Percentiles rank a stretch among this genome's conserved stretches.
Conservation (phyloP, 2,329 filamentous ascomycete species). For the Monosporascus ibericus region DNA sequence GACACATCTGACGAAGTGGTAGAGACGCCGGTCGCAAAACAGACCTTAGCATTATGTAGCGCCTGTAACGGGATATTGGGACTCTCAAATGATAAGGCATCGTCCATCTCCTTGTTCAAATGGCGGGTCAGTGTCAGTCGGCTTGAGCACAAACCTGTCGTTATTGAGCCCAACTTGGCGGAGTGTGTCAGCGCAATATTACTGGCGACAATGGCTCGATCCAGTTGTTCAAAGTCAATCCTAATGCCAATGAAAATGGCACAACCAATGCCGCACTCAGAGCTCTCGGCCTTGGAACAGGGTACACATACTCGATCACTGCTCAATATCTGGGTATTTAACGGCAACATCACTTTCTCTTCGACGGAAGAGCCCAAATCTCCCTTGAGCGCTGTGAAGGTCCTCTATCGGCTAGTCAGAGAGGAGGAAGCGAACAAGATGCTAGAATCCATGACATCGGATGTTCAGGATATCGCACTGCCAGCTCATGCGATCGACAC, state of each 20-base stretch:
- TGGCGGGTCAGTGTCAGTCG: conserved; percentile 45
- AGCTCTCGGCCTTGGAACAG: not conserved
- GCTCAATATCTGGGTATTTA: conserved; percentile 51
- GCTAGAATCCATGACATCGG: conserved; percentile 45
- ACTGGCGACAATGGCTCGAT: conserved; percentile 47
- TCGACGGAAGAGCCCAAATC: conserved; percentile 29
- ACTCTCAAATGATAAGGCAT: conserved; percentile 36
- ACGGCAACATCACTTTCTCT: conserved; percentile 47
- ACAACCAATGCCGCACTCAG: not conserved
- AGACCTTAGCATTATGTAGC: conserved; percentile 33
- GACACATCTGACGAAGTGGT: not conserved
- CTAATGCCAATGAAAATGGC: conserved; percentile 34
- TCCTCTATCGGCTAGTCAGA: conserved; percentile 42
- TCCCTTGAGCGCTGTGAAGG: conserved; percentile 41
- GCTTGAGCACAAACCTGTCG: conserved; percentile 13
- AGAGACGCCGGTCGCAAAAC: not conserved
- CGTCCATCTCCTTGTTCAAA: conserved; percentile 49
- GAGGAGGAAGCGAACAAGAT: conserved; percentile 40
- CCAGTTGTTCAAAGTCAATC: conserved; percentile 51
- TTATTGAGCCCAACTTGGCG: conserved; percentile 31
- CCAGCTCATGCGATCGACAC: conserved; percentile 43
- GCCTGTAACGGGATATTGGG: conserved; percentile 42
- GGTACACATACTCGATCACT: conserved; percentile 12
- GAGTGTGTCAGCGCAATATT: conserved; percentile 50
- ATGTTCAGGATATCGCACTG: conserved; percentile 54